Evolutionary conservation across 306 rosid genomes (phyloP).

Genomic region (Vigna trinervia): DNA sequence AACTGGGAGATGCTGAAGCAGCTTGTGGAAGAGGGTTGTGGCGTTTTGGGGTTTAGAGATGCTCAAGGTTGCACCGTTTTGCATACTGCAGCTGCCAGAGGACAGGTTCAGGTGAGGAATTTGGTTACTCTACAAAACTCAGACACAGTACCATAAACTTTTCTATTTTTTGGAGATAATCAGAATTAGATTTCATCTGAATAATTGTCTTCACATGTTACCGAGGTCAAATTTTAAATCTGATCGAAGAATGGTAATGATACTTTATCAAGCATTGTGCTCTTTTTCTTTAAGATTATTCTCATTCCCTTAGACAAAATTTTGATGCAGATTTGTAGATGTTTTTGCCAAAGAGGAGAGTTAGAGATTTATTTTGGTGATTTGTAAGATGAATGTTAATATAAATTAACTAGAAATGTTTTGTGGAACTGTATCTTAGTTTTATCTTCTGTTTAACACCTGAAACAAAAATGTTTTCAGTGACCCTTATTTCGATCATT

Average conservation of each 20-base stretch:
- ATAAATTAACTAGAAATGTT: no score
- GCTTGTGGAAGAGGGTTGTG: slow-evolving; percentile 54
- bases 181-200: no score
- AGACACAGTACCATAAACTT: no score
- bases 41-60: slow-evolving; percentile 62
- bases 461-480: not conserved
- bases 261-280: not conserved
- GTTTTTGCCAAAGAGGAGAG: not conserved
- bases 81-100: slow-evolving; percentile 86
- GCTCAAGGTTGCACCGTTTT: slow-evolving; percentile 70
- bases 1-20: slow-evolving; percentile 72
- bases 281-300: slow-evolving; percentile 11
- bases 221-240: no score
- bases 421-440: no score
- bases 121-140: no score
- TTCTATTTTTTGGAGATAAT: no score
- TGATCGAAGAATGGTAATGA: no score
- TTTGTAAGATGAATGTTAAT: no score
- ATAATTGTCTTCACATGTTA: no score
- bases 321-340: not conserved
- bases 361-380: no score
- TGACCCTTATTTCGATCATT: slow-evolving; percentile 26
- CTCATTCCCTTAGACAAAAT: not conserved
- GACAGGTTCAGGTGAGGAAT: slow-evolving; percentile 73
- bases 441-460: no score